A percentile compares a stretch with the other conserved stretches of the same genome.
Evolutionary conservation across 139 green algal species (phyloP).

Genomic region (Picochlorum sp.): DNA sequence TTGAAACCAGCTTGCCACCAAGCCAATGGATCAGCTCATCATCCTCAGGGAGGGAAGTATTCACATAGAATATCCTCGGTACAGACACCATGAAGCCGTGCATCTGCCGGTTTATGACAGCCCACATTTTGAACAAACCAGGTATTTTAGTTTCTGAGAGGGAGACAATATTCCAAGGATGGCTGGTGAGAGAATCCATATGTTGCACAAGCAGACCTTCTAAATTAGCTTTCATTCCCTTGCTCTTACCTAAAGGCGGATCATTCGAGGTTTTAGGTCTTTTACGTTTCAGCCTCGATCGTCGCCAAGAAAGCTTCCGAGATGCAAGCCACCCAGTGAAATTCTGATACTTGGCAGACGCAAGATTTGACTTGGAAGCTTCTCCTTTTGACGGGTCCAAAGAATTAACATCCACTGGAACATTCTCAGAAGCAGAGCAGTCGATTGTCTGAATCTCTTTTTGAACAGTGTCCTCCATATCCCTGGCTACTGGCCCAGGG

Average conservation of each 20-base stretch:
- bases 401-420: conserved; percentile 5
- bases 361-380: background rate
- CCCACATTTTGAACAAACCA: conserved; percentile 45
- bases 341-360: background rate
- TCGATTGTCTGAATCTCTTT: background rate
- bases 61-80: conserved; percentile 55
- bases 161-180: conserved; percentile 77
- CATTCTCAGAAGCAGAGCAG: conserved; percentile 5
- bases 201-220: conserved; percentile 48
- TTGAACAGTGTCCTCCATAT: conserved; percentile 28
- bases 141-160: conserved; percentile 40
- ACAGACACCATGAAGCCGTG: conserved; percentile 53
- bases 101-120: conserved; percentile 43
- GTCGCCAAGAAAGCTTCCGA: conserved; percentile 70
- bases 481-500: background rate
- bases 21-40: conserved; percentile 2
- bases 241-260: background rate
- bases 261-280: conserved; percentile 10
- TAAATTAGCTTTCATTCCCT: conserved; percentile 19
- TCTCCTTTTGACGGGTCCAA: background rate
- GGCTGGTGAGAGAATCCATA: conserved; percentile 23
- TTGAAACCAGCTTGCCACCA: conserved; percentile 15
- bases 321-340: conserved; percentile 57
- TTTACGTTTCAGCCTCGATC: conserved; percentile 34
- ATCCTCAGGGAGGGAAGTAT: conserved; percentile 24